phyloP scores from a whole-genome alignment of 768 basidiomycete genomes.

The Candolleomyces eurysporus region DNA sequence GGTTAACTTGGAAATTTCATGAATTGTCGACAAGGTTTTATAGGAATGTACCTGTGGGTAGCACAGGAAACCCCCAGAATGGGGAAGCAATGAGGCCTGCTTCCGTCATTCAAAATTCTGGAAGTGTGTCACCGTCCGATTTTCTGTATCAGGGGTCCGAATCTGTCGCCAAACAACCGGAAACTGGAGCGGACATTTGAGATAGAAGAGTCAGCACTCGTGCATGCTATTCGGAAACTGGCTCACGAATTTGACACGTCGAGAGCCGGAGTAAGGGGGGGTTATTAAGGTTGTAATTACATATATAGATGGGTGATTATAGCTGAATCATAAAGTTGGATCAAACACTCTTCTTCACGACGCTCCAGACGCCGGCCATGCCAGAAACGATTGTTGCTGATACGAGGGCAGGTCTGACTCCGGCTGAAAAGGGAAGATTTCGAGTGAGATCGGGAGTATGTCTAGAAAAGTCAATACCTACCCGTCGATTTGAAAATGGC shows the following conservation, averaged over 20 bases:
- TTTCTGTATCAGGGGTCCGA: constrained; percentile 40
- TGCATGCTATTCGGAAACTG: constrained; percentile 36
- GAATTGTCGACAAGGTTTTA: background rate
- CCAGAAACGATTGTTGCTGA: constrained; percentile 89
- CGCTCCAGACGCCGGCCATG: constrained; percentile 91
- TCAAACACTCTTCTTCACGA: constrained; percentile 88
- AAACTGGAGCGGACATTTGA: constrained; percentile 25
- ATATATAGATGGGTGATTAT: constrained; percentile 30
- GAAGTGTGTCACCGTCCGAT: constrained; percentile 44
- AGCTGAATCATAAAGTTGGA: constrained; percentile 48
- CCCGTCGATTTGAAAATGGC: constrained; percentile 93
- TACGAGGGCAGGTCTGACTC: constrained; percentile 83
- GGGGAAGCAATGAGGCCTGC: constrained; percentile 29
- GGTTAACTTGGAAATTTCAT: background rate
- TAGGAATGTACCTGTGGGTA: background rate
- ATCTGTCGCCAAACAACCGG: constrained; percentile 42
- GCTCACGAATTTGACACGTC: constrained; percentile 42
- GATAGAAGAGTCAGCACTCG: constrained; percentile 25
- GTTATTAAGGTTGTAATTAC: constrained; percentile 53
- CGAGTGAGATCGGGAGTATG: constrained; percentile 15
- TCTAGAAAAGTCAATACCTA: constrained; percentile 44
- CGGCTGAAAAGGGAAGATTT: constrained; percentile 61
- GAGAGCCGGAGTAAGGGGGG: constrained; percentile 42
- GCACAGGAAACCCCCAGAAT: constrained; percentile 6
- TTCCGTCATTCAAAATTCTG: constrained; percentile 42